These are phyloP conservation scores for Lipomyces kockii DNA, from an alignment of 805 yeast genomes.

Conservation along the genomic window DNA sequence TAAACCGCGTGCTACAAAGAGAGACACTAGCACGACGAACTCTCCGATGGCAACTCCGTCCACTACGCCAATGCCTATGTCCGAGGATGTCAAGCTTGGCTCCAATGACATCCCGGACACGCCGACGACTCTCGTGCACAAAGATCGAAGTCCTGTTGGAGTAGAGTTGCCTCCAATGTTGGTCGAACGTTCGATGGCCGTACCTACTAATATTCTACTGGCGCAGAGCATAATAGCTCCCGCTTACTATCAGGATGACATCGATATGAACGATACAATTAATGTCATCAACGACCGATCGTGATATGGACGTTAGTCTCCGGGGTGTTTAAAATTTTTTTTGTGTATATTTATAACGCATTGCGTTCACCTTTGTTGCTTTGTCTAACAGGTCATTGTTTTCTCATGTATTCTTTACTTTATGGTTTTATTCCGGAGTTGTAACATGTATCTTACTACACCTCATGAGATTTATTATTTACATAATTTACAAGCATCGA, in stretches of 20 bases:
- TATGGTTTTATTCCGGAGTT: not conserved
- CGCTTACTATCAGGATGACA: not conserved
- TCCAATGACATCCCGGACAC: not conserved
- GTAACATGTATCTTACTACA: not conserved
- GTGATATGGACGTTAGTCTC: not conserved
- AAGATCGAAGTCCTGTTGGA: not conserved
- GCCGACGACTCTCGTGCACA: not conserved
- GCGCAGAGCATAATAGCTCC: not conserved
- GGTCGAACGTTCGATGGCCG: not conserved
- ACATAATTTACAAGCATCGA: not conserved
- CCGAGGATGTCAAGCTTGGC: not conserved
- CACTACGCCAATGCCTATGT: not conserved
- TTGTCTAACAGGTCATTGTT: not conserved
- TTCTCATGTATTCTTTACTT: not conserved
- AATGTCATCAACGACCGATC: not conserved
- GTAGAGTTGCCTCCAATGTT: not conserved
- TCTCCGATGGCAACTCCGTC: not conserved
- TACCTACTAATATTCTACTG: not conserved
- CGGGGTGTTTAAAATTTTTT: not conserved
- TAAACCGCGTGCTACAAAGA: slow-evolving; percentile 29
- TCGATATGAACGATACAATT: not conserved
- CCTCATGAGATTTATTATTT: not conserved
- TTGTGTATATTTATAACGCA: not conserved
- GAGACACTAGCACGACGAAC: not conserved
- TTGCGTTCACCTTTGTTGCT: not conserved